Conservation (phyloP, 2,329 filamentous ascomycete species). For the Macrophomina tecta region DNA sequence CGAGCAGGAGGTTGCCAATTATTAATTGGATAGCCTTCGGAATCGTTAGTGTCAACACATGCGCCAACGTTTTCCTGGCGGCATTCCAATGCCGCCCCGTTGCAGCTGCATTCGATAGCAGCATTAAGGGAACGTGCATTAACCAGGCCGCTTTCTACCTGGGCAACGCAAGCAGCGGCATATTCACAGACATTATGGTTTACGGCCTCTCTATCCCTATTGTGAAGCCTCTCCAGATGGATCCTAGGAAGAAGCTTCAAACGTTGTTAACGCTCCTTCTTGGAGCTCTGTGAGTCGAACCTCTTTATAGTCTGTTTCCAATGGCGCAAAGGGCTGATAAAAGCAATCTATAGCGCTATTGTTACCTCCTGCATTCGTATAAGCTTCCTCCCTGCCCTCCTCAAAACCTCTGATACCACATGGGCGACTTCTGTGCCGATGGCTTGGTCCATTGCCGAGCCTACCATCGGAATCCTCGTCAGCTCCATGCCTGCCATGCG, state of each 20-base stretch:
- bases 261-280: too few relatives aligned
- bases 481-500: constrained; percentile 20
- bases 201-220: constrained; percentile 35
- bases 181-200: constrained; percentile 34
- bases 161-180: constrained; percentile 35
- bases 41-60: constrained; percentile 34
- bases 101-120: constrained; percentile 34
- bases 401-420: constrained; percentile 20
- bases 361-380: constrained; percentile 28
- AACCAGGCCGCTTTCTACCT: constrained; percentile 37
- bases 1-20: constrained; percentile 44
- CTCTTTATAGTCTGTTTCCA: too few relatives aligned
- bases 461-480: constrained; percentile 26
- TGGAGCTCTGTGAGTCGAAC: too few relatives aligned
- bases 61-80: constrained; percentile 31
- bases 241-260: constrained; percentile 9
- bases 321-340: too few relatives aligned
- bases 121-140: constrained; percentile 33
- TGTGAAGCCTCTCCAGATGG: constrained; percentile 33
- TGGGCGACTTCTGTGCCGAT: constrained; percentile 25
- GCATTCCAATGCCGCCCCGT: constrained; percentile 36
- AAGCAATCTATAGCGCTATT: constrained; percentile 11
- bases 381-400: constrained; percentile 27
- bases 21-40: constrained; percentile 50
- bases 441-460: constrained; percentile 28